Percentiles rank a stretch among this genome's conserved stretches.
Evolutionary conservation across 306 rosid species (phyloP).

Genomic region (Ammopiptanthus mongolicus): DNA sequence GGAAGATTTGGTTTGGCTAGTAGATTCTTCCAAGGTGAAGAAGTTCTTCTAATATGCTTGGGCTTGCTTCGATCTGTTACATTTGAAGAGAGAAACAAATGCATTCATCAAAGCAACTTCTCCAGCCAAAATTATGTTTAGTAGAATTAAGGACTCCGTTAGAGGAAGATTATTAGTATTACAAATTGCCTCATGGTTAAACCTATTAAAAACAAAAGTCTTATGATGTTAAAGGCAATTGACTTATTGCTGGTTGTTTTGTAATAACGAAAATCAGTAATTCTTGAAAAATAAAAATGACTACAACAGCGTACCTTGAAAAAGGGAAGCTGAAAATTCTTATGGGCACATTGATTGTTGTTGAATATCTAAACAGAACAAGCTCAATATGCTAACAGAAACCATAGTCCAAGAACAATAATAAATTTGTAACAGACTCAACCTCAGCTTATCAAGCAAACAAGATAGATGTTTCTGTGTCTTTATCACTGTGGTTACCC

Average conservation of each 20-base stretch:
- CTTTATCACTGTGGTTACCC: neutral
- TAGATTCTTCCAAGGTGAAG: neutral
- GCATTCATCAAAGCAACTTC: too few species aligned
- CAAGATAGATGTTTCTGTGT: neutral
- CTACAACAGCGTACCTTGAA: neutral
- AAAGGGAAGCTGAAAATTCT: neutral
- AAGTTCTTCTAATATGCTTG: too few species aligned
- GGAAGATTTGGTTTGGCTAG: neutral
- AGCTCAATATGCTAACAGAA: neutral
- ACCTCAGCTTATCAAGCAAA: neutral
- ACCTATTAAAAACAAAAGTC: too few species aligned
- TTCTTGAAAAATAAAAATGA: neutral
- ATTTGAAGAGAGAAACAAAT: too few species aligned
- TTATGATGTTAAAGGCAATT: too few species aligned
- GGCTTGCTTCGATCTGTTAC: too few species aligned
- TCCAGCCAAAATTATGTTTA: too few species aligned
- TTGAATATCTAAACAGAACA: neutral
- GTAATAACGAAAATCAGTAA: too few species aligned
- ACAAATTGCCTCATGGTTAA: too few species aligned
- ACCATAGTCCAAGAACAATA: neutral
- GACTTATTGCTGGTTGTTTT: too few species aligned
- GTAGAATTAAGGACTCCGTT: too few species aligned
- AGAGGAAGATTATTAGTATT: too few species aligned
- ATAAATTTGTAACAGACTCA: neutral
- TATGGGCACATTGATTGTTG: neutral